Base-by-base conservation (phyloP, 257 asterid species). In the Penstemon barbatus region DNA sequence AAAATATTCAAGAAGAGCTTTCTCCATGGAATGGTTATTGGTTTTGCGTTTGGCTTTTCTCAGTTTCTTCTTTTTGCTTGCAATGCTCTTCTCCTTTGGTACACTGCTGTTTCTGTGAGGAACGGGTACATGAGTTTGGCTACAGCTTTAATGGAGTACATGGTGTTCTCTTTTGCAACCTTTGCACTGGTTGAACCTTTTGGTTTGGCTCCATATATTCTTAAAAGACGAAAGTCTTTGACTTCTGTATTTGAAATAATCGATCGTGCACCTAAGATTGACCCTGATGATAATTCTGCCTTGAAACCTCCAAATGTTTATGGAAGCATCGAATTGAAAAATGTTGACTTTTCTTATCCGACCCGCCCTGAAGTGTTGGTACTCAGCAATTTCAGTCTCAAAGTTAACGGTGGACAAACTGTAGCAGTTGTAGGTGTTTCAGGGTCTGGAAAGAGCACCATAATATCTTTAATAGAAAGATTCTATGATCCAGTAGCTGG, bases 381-480 rank as follows among this genome's bases (percentile, higher is more conserved):
- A n/a, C 87, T 94, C 78, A 94, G 98, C 89, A 94, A 94, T 79
- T 94, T 94, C 82, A 91, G 88, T 77, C 93, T 94, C 75, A 94
- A 87, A 81, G 95, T 94, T 64, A 94, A 85, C 49, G 99, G 99
- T 25, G 98, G 99, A 7, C 99, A 94, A 74, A 94, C 99, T 25
- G 80, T 94, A 46, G 99, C 99, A 2, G 97, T 94, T 65, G 97
- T 94, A 10, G 99, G 99, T 62, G 99, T 94, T 64, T 94, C 97
- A 4, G 99, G 99, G 64, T 94, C 99, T 15, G 99, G 99, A 52
- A 94, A 91, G 83, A 94, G 99, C 86, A 94, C 99, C 19, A 91
- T 91, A 57, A 89, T 94, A 75, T 94, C 99, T 65, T 77, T 94
- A 72, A 83, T 94, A 63, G 90, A 94, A 69, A 83, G 99, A 69